Evolutionary conservation across 1,284 basidiomycete species (phyloP).

Genomic region (Tylopilus sp.): DNA sequence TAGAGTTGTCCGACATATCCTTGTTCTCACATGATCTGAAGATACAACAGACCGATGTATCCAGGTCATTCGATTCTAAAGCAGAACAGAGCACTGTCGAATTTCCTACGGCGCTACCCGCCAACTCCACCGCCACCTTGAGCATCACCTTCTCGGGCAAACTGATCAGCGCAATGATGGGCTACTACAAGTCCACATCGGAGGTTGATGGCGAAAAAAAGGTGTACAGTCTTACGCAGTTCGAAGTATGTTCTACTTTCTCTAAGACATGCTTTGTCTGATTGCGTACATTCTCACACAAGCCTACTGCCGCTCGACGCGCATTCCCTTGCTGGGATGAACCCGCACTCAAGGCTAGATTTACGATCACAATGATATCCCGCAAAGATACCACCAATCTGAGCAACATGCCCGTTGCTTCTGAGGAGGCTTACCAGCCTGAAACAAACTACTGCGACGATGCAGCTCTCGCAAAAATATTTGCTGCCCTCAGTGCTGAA

Average conservation of each 20-base stretch:
- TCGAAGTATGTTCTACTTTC: conserved; percentile 49
- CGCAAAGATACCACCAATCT: conserved; percentile 72
- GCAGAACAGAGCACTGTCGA: conserved; percentile 63
- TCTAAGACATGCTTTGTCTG: conserved; percentile 16
- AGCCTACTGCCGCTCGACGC: conserved; percentile 84
- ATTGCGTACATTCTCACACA: conserved; percentile 31
- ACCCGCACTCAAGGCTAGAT: conserved; percentile 88
- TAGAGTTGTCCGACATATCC: conserved; percentile 67
- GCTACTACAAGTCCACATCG: conserved; percentile 65
- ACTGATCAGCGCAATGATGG: conserved; percentile 68
- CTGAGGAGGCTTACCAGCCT: conserved; percentile 46
- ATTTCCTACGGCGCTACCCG: conserved; percentile 54
- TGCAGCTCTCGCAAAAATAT: conserved; percentile 33
- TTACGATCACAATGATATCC: conserved; percentile 80
- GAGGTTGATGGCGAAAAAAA: conserved; percentile 54
- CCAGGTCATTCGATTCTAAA: conserved; percentile 53
- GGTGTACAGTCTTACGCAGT: conserved; percentile 81
- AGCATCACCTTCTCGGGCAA: conserved; percentile 61
- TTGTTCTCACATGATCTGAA: conserved; percentile 60
- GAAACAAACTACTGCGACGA: conserved; percentile 31
- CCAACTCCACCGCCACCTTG: conserved; percentile 61
- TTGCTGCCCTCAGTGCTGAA: conserved; percentile 36
- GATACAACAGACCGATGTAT: conserved; percentile 47
- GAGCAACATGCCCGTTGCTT: conserved; percentile 81
- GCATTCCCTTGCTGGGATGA: conserved; percentile 94